A percentile compares a stretch with the other conserved stretches of the same genome.
phyloP scores from a whole-genome alignment of 306 rosid species.

The Bauhinia variegata region DNA sequence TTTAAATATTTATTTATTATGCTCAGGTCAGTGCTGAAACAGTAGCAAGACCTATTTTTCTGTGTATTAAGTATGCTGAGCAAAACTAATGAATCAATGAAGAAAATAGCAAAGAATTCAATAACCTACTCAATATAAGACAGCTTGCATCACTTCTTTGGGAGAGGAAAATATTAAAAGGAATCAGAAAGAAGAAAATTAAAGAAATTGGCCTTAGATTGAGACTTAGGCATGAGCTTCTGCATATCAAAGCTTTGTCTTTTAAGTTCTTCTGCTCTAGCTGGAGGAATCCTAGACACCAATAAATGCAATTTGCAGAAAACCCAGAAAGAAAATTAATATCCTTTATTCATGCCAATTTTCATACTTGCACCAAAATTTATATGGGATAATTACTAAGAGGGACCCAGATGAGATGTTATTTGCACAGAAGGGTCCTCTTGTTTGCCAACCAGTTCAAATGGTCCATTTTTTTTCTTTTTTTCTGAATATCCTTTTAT shows the following conservation, averaged over 20 bases:
- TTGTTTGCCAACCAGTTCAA: too few species aligned
- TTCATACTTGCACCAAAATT: too few species aligned
- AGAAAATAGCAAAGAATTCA: slow-evolving; percentile 25
- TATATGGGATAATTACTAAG: too few species aligned
- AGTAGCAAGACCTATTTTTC: background rate
- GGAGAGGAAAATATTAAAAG: slow-evolving; percentile 29
- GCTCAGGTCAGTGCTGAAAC: background rate
- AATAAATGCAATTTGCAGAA: slow-evolving; percentile 39
- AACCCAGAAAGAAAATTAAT: slow-evolving; percentile 7
- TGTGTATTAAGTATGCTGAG: slow-evolving; percentile 29
- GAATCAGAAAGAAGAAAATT: slow-evolving; percentile 20
- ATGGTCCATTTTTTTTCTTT: too few species aligned
- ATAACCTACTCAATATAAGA: slow-evolving; percentile 25
- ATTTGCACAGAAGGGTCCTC: too few species aligned
- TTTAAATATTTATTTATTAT: too few species aligned
- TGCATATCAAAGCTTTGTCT: slow-evolving; percentile 30
- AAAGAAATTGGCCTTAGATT: slow-evolving; percentile 18
- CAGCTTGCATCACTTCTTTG: slow-evolving; percentile 35
- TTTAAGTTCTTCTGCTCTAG: slow-evolving; percentile 23
- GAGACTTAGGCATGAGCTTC: slow-evolving; percentile 29
- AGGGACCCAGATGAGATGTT: too few species aligned
- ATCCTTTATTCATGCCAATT: too few species aligned
- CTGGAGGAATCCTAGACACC: slow-evolving; percentile 33
- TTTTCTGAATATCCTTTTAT: too few species aligned
- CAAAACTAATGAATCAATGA: background rate